Conservation (phyloP, 2,329 filamentous ascomycete genomes). For the Gremmenia infestans region DNA sequence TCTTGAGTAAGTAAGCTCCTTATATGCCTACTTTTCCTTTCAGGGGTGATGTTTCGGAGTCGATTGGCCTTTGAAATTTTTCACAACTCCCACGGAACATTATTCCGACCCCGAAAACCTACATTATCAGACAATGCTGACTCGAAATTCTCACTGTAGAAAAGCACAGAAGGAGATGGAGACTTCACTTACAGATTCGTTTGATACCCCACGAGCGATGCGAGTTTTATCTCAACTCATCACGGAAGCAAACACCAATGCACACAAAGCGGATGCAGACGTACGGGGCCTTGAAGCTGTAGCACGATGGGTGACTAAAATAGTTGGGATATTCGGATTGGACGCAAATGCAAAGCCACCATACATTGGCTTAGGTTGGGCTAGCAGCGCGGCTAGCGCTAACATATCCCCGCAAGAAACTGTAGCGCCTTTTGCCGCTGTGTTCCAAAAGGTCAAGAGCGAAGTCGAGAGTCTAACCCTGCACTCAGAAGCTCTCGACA, state of each 20-base stretch:
- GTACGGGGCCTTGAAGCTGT: constrained; percentile 48
- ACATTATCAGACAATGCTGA: constrained; percentile 3
- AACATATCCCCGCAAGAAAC: constrained; percentile 39
- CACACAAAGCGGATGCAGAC: constrained; percentile 42
- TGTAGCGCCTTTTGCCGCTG: constrained; percentile 44
- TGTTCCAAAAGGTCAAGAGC: constrained; percentile 40
- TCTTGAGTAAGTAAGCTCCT: background rate
- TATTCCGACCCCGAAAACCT: background rate
- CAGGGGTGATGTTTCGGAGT: no score
- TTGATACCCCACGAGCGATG: constrained; percentile 81
- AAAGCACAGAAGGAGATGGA: constrained; percentile 52
- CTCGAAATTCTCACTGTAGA: constrained; percentile 42
- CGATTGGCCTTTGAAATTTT: no score
- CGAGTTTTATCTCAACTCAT: constrained; percentile 72
- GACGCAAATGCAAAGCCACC: constrained; percentile 55
- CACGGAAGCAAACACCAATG: constrained; percentile 65
- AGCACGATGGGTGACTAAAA: constrained; percentile 75
- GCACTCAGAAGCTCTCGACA: constrained; percentile 38
- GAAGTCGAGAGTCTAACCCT: constrained; percentile 47
- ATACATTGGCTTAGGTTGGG: constrained; percentile 55
- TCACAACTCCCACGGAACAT: background rate
- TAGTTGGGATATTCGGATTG: constrained; percentile 80
- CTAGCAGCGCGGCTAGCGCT: constrained; percentile 35
- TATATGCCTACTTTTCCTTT: no score
- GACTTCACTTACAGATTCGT: constrained; percentile 70